Evolutionary conservation across 768 basidiomycete genomes (phyloP).

Genomic region (Suillus weaverae): DNA sequence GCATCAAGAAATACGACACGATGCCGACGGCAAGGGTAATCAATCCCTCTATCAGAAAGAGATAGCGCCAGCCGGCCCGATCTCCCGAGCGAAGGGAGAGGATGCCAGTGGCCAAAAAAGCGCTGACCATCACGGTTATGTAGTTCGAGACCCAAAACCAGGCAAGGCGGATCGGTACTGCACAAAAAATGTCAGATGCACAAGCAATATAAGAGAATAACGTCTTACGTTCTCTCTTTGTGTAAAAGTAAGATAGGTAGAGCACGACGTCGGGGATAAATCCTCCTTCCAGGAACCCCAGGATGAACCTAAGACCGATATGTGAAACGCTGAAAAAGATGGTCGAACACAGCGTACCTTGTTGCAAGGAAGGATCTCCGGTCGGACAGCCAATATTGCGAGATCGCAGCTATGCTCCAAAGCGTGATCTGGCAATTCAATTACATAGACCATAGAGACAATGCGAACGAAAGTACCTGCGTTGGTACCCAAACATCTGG

Average conservation of each 20-base stretch:
- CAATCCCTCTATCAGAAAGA: slow-evolving; percentile 54
- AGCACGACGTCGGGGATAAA: slow-evolving; percentile 66
- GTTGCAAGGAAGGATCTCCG: slow-evolving; percentile 54
- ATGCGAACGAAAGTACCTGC: slow-evolving; percentile 39
- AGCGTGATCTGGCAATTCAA: slow-evolving; percentile 43
- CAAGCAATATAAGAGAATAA: background rate
- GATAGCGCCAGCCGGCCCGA: slow-evolving; percentile 55
- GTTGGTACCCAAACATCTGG: slow-evolving; percentile 67
- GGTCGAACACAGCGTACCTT: slow-evolving; percentile 32
- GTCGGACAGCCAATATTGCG: slow-evolving; percentile 60
- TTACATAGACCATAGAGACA: background rate
- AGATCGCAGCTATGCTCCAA: slow-evolving; percentile 55
- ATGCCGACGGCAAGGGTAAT: slow-evolving; percentile 52
- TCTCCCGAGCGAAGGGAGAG: slow-evolving; percentile 28
- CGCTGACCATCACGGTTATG: slow-evolving; percentile 50
- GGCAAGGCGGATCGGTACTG: slow-evolving; percentile 46
- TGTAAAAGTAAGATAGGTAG: slow-evolving; percentile 68
- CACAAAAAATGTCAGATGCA: background rate
- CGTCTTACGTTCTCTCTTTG: slow-evolving; percentile 48
- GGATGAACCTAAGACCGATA: slow-evolving; percentile 38
- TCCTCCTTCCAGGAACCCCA: slow-evolving; percentile 64
- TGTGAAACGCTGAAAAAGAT: background rate
- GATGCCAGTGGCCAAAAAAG: slow-evolving; percentile 64
- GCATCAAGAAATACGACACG: slow-evolving; percentile 56
- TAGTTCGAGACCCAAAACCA: slow-evolving; percentile 70